These are phyloP conservation scores for Choanephora cucurbitarum DNA, from an alignment of 371 early-diverging fungal species.

Conservation along the genomic window DNA sequence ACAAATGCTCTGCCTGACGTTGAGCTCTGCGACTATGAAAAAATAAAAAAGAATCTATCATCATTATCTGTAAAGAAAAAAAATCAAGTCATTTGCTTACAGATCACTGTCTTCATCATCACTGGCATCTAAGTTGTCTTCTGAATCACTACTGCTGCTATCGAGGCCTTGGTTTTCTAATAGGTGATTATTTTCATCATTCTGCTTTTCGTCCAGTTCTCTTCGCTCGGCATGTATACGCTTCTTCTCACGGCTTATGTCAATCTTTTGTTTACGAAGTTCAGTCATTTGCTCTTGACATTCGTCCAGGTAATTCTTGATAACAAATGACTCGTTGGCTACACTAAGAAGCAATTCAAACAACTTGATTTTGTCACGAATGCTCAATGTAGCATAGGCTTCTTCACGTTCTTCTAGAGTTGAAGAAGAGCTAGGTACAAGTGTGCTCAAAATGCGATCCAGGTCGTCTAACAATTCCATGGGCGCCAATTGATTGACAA, in stretches of 20 bases:
- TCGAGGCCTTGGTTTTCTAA: constrained; percentile 10
- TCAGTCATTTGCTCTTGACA: constrained; percentile 68
- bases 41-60: background rate
- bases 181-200: constrained; percentile 23
- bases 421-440: constrained; percentile 44
- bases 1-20: constrained; percentile 28
- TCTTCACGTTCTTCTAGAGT: constrained; percentile 49
- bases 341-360: constrained; percentile 54
- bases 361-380: constrained; percentile 52
- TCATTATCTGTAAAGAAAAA: background rate
- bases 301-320: constrained; percentile 67
- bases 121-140: constrained; percentile 28
- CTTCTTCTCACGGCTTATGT: constrained; percentile 64
- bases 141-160: constrained; percentile 9
- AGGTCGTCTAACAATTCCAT: constrained; percentile 46
- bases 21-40: constrained; percentile 27
- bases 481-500: constrained; percentile 52
- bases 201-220: constrained; percentile 35
- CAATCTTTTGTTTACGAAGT: constrained; percentile 67
- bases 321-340: constrained; percentile 46
- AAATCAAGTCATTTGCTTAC: background rate
- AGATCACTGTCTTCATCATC: constrained; percentile 23
- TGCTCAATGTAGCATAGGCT: constrained; percentile 43
- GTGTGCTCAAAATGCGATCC: constrained; percentile 49
- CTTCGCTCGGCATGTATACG: constrained; percentile 39